phyloP scores from a whole-genome alignment of 1,139 yeast genomes.

The Saccharomyces hybrid region DNA sequence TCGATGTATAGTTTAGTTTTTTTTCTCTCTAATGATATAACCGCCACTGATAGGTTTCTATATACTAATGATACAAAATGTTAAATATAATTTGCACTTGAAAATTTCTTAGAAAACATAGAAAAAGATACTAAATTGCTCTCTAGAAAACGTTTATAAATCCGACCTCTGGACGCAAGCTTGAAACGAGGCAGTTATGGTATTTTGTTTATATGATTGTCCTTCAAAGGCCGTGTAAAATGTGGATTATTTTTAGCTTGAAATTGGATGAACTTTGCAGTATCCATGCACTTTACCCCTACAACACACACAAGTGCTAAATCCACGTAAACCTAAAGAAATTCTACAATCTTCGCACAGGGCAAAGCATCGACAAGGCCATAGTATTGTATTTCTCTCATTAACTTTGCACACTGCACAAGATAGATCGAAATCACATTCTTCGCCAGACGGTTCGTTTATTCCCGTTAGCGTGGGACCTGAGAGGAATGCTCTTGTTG shows the following conservation, averaged over 20 bases:
- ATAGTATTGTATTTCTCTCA: constrained; percentile 67
- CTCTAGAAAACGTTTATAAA: not conserved
- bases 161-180: not conserved
- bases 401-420: constrained; percentile 81
- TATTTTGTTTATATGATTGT: not conserved
- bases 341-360: constrained; percentile 78
- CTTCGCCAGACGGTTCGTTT: not conserved
- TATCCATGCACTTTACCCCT: constrained; percentile 60
- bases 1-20: not conserved
- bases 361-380: constrained; percentile 93
- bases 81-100: not conserved
- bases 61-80: not conserved
- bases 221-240: not conserved
- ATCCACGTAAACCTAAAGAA: constrained; percentile 65
- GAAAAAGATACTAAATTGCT: not conserved
- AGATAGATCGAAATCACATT: constrained; percentile 20
- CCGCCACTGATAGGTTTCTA: not conserved
- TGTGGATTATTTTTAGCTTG: not conserved
- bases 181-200: not conserved
- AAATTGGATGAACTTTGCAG: constrained; percentile 35
- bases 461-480: not conserved
- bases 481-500: not conserved
- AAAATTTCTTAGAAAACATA: not conserved
- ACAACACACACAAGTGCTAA: constrained; percentile 80
- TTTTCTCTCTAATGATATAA: not conserved